Evolutionary conservation across 2,329 filamentous ascomycete species (phyloP), one percentile per base, ranked within the genome.

Genomic region (Exophiala aquamarina): DNA sequence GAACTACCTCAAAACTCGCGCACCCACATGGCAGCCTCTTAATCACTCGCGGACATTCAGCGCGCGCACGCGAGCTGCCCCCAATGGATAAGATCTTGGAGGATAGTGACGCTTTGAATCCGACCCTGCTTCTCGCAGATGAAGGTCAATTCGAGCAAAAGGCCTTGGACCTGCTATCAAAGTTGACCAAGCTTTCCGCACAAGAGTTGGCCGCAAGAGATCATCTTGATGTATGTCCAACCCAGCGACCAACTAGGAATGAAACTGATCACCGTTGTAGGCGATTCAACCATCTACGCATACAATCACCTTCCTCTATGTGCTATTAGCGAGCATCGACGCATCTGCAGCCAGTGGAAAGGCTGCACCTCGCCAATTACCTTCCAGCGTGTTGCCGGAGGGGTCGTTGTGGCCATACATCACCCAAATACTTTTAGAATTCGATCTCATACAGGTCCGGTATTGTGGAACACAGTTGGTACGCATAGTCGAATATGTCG

Each of bases 301-400:
- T 61, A 77, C 78, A 14, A 71, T 85, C 52, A 70, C 78, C 7
- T 86, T 83, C 63, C 66, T 82, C 40, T 75, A 72, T 52, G 69
- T 78, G 37, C 70, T 86, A 29, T 63, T 71, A 37, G 69, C 72
- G 23, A 72, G 75, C 51, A 70, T 81, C 46, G 62, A 68, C 31
- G 63, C 58, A n/a, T 44, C 54, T 50, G 19, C 51, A 33, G 26
- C 60, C 23, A 61, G 69, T 58, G 63, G 69, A 57, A 63, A 61
- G 44, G 52, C 64, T 44, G 36, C 49, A 17, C 55, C 57, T 44
- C 55, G 67, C 28, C 54, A 64, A 47, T 56, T 56, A 23, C 57
- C 70, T 4, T 62, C 69, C 6, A 66, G 70, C 6, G 59, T 67
- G 31, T 59, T 77, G 6, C 76, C 74, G 2, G 68, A 69, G 1